A percentile compares a stretch with the other conserved stretches of the same genome.
phyloP scores from a whole-genome alignment of 108 stramenopile species.

The Cyclotella kingstonii region DNA sequence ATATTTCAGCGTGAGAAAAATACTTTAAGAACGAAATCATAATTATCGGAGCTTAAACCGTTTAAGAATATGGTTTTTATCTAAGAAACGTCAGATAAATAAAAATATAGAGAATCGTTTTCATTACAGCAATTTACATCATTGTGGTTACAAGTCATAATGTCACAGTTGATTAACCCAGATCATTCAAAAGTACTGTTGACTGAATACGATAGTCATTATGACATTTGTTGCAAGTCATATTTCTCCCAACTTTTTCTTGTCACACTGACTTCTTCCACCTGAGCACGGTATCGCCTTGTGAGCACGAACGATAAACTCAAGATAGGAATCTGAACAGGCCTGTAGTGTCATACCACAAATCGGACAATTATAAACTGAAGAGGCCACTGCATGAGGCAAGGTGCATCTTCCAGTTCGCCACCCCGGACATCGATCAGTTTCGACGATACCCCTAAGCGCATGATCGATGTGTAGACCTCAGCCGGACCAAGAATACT shows the following conservation, averaged over 20 bases:
- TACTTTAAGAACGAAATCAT: too few relatives aligned
- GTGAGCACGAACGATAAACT: constrained; percentile 10
- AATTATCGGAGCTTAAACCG: too few relatives aligned
- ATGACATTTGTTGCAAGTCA: constrained; percentile 1
- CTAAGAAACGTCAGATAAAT: too few relatives aligned
- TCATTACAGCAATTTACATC: too few relatives aligned
- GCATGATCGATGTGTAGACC: constrained; percentile 4
- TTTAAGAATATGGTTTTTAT: too few relatives aligned
- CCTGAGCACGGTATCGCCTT: constrained; percentile 3
- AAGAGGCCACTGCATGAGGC: background rate
- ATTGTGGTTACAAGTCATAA: too few relatives aligned
- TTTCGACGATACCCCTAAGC: background rate
- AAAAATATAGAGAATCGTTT: too few relatives aligned
- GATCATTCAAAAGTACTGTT: background rate
- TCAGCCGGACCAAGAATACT: constrained; percentile 9
- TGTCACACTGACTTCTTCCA: constrained; percentile 16
- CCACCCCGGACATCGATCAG: constrained; percentile 4
- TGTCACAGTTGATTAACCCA: too few relatives aligned
- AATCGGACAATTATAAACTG: background rate
- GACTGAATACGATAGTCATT: too few relatives aligned
- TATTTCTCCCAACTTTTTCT: constrained; percentile 2
- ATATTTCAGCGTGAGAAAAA: too few relatives aligned
- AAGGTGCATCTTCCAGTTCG: constrained; percentile 3
- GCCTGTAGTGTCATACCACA: constrained; percentile 18
- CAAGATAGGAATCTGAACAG: background rate